Base-by-base conservation (phyloP, 495 filamentous ascomycete genomes). In the Penicillium simplicissimum region DNA sequence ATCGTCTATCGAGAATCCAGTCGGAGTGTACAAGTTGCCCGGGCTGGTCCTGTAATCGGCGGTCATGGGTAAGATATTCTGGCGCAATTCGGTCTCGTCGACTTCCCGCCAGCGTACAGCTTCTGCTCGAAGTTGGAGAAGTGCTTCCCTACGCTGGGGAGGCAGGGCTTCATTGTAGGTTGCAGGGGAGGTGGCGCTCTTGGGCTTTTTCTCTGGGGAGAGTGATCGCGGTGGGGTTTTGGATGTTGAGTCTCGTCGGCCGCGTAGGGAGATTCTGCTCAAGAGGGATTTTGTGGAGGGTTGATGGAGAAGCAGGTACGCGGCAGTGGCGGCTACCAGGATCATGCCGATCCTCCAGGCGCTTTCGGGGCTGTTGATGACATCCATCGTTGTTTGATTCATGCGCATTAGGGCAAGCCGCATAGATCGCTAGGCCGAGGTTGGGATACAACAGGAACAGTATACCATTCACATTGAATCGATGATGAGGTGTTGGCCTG, bases 1-100 rank as follows among this genome's bases (percentile, higher is more conserved):
- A 59, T 96, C 92, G 23, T 82, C 81, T 2, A 86, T 77, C 4
- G 90, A 88, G 59, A 88, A 82, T 33, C 80, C 85, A 57, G 80
- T 88, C 0, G 85, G 77, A 0, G 85, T 89, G 58, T 81, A 86
- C 36, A 68, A 65, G 19, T 72, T 65, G 49, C 74, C 65, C 47
- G 70, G 65, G 62, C 75, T 78, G 13, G 64, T 64, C 25, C 60
- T 59, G 58, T 82, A 84, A 48, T 83, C 66, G 45, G 68, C 65
- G 8, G 72, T 74, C 73, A 82, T 81, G 28, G 82, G 77, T 7
- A 84, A 65, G 13, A 77, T 60, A 6, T 74, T 64, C 52, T 69
- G 56, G 33, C 61, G 59, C 57, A 79, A 63, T 15, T 77, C 68
- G 21, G 71, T 56, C 51, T 79, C 75, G 21, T 64, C 58, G 7